phyloP scores from a whole-genome alignment of 2,329 filamentous ascomycete genomes.

The Orbilia javanica region DNA sequence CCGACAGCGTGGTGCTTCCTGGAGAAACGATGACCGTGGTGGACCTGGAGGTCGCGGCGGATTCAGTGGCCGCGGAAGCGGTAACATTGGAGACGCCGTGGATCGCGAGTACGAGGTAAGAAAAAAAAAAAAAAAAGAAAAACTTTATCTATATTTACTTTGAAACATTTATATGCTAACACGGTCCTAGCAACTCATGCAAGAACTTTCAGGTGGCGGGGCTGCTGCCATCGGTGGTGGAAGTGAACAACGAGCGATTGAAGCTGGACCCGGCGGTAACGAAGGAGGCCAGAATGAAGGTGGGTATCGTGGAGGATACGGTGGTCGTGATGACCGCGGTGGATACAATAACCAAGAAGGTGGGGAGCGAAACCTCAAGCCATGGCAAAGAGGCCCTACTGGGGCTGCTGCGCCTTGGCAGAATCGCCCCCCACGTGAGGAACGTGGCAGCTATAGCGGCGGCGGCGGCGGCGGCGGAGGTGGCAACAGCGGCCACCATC shows the following conservation, averaged over 20 bases:
- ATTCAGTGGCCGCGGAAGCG: constrained; percentile 67
- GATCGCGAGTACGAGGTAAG: constrained; percentile 95
- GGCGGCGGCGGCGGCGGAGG: constrained; percentile 60
- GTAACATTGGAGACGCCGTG: constrained; percentile 79
- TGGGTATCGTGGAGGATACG: constrained; percentile 59
- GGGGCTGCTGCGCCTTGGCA: constrained; percentile 87
- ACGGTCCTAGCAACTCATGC: constrained; percentile 83
- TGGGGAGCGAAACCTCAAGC: constrained; percentile 74
- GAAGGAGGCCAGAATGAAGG: constrained; percentile 67
- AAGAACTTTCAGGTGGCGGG: constrained; percentile 86
- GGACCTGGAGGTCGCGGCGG: constrained; percentile 63
- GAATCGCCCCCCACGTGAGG: constrained; percentile 66
- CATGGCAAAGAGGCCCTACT: constrained; percentile 88
- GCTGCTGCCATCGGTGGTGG: constrained; percentile 70
- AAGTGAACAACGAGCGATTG: constrained; percentile 78
- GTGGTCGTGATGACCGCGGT: constrained; percentile 56
- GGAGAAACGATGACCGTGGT: constrained; percentile 78
- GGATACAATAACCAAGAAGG: constrained; percentile 30
- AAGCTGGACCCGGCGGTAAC: constrained; percentile 77
- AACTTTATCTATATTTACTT: background rate
- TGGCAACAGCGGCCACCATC: constrained; percentile 70
- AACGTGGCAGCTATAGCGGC: constrained; percentile 68
- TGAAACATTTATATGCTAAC: constrained; percentile 66
- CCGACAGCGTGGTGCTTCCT: constrained; percentile 87
- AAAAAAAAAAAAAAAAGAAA: no score